phyloP scores from a whole-genome alignment of 129 eudicot species.

The Rutidosis leptorrhynchoides region DNA sequence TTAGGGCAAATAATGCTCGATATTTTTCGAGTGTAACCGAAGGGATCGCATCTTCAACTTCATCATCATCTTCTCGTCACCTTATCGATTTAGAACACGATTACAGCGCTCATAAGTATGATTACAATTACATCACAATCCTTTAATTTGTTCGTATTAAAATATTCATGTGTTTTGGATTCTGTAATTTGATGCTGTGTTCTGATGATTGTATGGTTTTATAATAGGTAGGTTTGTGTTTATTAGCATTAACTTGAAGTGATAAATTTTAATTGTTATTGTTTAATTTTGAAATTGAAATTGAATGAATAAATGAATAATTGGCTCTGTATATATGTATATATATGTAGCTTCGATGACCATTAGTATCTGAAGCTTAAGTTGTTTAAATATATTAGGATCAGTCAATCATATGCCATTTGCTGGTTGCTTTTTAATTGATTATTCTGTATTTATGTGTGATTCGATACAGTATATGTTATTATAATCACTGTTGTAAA shows the following conservation, averaged over 20 bases:
- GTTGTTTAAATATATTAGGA: background rate
- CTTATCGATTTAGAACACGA: conserved; percentile 59
- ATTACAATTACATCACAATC: background rate
- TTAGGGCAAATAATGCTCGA: conserved; percentile 20
- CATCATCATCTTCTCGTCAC: conserved; percentile 39
- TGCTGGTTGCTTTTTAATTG: background rate
- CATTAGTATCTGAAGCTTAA: background rate
- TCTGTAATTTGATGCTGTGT: background rate
- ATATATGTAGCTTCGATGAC: background rate
- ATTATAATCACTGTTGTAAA: no score
- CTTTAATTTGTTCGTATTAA: conserved; percentile 1
- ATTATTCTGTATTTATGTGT: background rate
- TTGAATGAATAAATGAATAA: conserved; percentile 1
- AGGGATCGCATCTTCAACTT: conserved; percentile 21
- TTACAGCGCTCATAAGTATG: conserved; percentile 71
- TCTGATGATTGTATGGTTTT: no score
- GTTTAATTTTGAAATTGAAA: background rate
- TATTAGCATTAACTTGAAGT: background rate
- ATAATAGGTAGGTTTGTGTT: background rate
- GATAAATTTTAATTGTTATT: background rate
- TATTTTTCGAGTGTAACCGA: conserved; percentile 42
- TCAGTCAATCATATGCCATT: background rate
- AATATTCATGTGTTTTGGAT: background rate
- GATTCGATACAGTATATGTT: background rate
- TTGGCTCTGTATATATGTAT: conserved; percentile 11